Evolutionary conservation across 805 yeast genomes (phyloP).

Genomic region (Suhomyces sp.): DNA sequence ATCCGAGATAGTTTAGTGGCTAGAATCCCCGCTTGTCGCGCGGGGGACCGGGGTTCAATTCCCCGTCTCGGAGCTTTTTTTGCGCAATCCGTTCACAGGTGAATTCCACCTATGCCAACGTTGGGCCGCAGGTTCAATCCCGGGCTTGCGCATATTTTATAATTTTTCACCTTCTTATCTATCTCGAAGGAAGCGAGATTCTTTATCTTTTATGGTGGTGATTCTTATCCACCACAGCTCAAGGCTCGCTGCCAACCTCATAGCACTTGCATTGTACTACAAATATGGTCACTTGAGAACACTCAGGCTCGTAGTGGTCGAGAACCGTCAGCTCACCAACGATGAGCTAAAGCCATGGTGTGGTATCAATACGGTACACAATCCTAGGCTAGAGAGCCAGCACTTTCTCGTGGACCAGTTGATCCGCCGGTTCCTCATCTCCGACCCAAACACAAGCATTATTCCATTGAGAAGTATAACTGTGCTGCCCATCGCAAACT

Average conservation of each 20-base stretch:
- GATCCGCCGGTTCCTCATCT: slow-evolving; percentile 2
- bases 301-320: slow-evolving; percentile 15
- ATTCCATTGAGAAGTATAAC: background rate
- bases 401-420: slow-evolving; percentile 7
- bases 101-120: slow-evolving; percentile 5
- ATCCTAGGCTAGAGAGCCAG: slow-evolving; percentile 9
- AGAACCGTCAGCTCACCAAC: slow-evolving; percentile 1
- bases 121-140: slow-evolving; percentile 6
- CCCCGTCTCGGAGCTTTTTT: slow-evolving; percentile 6
- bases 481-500: background rate
- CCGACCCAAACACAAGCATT: background rate
- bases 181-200: background rate
- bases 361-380: slow-evolving; percentile 21
- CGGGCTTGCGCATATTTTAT: slow-evolving; percentile 3
- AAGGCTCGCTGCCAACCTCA: slow-evolving; percentile 15
- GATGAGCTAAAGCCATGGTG: slow-evolving; percentile 25
- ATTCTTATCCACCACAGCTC: slow-evolving; percentile 18
- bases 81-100: slow-evolving; percentile 4
- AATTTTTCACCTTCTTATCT: background rate
- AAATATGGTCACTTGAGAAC: slow-evolving; percentile 10
- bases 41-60: slow-evolving; percentile 9
- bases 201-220: slow-evolving; percentile 5
- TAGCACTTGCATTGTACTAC: slow-evolving; percentile 15
- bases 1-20: slow-evolving; percentile 9
- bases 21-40: slow-evolving; percentile 9